Percentiles rank a stretch among this genome's conserved stretches.
phyloP scores from a whole-genome alignment of 2,329 filamentous ascomycete species.

The Colletotrichum coccodes region DNA sequence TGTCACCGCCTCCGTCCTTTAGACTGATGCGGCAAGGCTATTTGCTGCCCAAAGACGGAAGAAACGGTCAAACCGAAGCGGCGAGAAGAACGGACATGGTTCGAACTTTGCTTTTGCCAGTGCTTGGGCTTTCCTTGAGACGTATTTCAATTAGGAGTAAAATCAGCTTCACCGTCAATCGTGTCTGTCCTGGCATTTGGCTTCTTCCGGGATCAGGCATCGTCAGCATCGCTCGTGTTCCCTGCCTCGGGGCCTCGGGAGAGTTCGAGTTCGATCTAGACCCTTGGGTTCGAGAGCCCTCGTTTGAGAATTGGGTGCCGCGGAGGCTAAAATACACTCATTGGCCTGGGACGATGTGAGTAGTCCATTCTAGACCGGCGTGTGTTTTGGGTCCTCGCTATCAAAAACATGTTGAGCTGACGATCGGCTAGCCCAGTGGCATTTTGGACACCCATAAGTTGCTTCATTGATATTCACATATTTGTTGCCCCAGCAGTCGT shows the following conservation, averaged over 20 bases:
- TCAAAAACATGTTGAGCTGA: conserved; percentile 2
- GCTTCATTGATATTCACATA: not conserved
- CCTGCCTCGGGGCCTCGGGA: not conserved
- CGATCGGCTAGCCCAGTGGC: conserved; percentile 6
- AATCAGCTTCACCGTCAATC: not conserved
- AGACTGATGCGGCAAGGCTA: not conserved
- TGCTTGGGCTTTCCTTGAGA: not conserved
- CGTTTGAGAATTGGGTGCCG: not conserved
- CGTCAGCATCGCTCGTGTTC: not conserved
- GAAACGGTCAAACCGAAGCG: conserved; percentile 1
- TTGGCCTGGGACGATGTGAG: conserved; percentile 23
- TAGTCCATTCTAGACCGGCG: conserved; percentile 18
- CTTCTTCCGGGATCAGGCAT: not conserved
- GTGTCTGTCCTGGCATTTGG: not conserved
- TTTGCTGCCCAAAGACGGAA: conserved; percentile 15
- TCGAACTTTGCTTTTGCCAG: not conserved
- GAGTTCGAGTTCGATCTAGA: conserved; percentile 8
- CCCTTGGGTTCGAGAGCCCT: conserved; percentile 1
- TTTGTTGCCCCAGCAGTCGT: not conserved
- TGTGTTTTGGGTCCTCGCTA: not conserved
- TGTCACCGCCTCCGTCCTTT: conserved; percentile 17
- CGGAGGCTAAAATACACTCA: conserved; percentile 13
- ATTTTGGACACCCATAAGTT: not conserved
- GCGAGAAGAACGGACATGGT: not conserved
- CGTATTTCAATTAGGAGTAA: not conserved